Base-by-base conservation (phyloP, 495 filamentous ascomycete genomes). In the Aeminium ludgeri region DNA sequence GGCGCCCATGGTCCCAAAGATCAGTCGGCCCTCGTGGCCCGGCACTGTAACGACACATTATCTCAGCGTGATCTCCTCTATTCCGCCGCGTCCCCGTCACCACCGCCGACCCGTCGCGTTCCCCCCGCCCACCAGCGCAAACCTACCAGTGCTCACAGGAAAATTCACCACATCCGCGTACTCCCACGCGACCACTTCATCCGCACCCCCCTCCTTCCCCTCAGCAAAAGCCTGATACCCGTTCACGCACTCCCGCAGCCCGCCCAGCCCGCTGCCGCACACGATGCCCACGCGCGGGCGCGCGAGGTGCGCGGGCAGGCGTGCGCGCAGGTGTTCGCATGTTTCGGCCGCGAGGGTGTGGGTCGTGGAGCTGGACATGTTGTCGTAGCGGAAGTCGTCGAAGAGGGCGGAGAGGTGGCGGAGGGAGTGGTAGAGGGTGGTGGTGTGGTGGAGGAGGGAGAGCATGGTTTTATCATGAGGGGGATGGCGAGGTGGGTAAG, bases 11-110 rank as follows among this genome's bases (percentile, higher is more conserved):
- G 70, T 52, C 3, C 80, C 77, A 57, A 84, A 83, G 7, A 84
- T 68, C 36, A 86, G 60, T 53, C 78, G 81, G 27, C 80, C 78
- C 33, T 71, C 79, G 73, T 86, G 80, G 18, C 80, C 80, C 18
- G 61, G 53, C 8, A 80, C 78, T 80, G 10, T 8, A 15, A 38
- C 35, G 19, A 16, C 23, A 31, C 20, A 38, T 8, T 15, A 15
- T 20, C 23, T 17, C 23, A 33, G 35, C 15, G 6, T 41, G 11
- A 8, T 33, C 23, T 17, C 28, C 12, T 6, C 38, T 7, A 41
- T 12, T 12, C 6, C 10, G 23, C 43, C 6, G 20, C 10, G 23
- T n/a, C 3, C 4, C 18, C 10, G 6, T 30, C 17, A 8, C 27
- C 17, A 35, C 13, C 16, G n/a, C n/a, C n/a, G n/a, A n/a, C n/a